Conservation (phyloP, 331 rosid species). For the Ulmus americana region DNA sequence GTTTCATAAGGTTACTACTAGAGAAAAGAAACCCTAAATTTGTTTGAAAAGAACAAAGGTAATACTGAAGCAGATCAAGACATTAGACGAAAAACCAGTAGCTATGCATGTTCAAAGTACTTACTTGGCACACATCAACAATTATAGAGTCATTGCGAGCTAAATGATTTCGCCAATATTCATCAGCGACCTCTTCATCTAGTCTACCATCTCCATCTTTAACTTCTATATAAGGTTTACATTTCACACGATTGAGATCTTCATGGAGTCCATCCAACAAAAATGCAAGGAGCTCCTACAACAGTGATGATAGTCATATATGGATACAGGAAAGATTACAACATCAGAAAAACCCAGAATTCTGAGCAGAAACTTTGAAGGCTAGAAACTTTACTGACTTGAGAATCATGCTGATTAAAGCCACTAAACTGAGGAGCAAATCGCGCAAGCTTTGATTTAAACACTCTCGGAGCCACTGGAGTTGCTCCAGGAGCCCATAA, state of each 20-base stretch:
- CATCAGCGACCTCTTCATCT: constrained; percentile 86
- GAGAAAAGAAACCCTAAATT: too few species aligned
- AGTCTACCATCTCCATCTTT: constrained; percentile 78
- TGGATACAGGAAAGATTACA: constrained; percentile 20
- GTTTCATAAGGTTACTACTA: too few species aligned
- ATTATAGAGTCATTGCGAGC: constrained; percentile 94
- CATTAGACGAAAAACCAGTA: background rate
- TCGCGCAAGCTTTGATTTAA: constrained; percentile 89
- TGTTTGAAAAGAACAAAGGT: too few species aligned
- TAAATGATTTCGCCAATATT: constrained; percentile 91
- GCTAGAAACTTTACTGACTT: constrained; percentile 54
- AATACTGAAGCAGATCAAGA: background rate
- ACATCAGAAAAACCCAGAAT: constrained; percentile 18
- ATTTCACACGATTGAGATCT: constrained; percentile 95
- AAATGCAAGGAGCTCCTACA: constrained; percentile 91
- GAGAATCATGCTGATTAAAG: constrained; percentile 98
- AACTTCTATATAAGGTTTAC: constrained; percentile 89
- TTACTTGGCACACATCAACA: constrained; percentile 96
- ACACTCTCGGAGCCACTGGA: constrained; percentile 75
- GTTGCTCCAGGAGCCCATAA: constrained; percentile 98
- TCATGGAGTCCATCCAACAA: constrained; percentile 97
- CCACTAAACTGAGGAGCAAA: constrained; percentile 99
- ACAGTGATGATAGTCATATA: constrained; percentile 9
- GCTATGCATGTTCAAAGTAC: constrained; percentile 12
- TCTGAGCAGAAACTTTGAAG: constrained; percentile 26